These are phyloP conservation scores for Fagopyrum homotropicum DNA, from an alignment of 148 eudicot genomes.

Conservation along the genomic window DNA sequence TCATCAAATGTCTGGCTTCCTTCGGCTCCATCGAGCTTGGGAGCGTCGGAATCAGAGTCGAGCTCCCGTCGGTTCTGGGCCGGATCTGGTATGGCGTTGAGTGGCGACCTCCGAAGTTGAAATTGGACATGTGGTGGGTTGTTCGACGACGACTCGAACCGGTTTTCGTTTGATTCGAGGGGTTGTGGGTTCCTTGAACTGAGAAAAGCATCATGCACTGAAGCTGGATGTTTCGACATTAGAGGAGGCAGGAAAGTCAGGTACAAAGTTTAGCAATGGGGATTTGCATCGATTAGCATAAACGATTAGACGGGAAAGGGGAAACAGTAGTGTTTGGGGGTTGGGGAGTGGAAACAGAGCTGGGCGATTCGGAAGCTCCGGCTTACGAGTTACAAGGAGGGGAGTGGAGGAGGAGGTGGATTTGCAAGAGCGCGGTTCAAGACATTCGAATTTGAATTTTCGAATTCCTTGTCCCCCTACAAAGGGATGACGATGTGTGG, in stretches of 20 bases:
- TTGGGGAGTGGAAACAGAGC: neutral
- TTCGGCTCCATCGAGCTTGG: constrained; percentile 5
- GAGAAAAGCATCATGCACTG: neutral
- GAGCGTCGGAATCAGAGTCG: constrained; percentile 11
- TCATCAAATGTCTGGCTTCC: constrained; percentile 11
- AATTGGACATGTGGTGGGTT: constrained; percentile 10
- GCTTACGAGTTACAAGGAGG: neutral
- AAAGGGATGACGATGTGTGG: too few relatives aligned
- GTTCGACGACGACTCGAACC: constrained; percentile 17
- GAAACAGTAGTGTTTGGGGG: neutral
- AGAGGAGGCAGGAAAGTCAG: constrained; percentile 5
- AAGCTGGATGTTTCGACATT: constrained; percentile 12
- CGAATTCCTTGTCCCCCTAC: neutral
- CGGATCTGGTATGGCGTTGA: constrained; percentile 51
- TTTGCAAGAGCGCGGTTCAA: neutral
- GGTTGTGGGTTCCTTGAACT: constrained; percentile 9
- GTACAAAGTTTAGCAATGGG: neutral
- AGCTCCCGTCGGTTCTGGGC: constrained; percentile 24
- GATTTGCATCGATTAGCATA: constrained; percentile 7
- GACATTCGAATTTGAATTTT: constrained; percentile 6
- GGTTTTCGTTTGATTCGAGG: constrained; percentile 32
- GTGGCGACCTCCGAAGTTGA: constrained; percentile 39
- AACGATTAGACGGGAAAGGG: neutral
- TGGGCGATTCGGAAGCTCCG: neutral
- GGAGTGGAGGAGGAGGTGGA: neutral